Conservation (phyloP, 2,329 filamentous ascomycete genomes). For the Colletotrichum neosansevieriae region DNA sequence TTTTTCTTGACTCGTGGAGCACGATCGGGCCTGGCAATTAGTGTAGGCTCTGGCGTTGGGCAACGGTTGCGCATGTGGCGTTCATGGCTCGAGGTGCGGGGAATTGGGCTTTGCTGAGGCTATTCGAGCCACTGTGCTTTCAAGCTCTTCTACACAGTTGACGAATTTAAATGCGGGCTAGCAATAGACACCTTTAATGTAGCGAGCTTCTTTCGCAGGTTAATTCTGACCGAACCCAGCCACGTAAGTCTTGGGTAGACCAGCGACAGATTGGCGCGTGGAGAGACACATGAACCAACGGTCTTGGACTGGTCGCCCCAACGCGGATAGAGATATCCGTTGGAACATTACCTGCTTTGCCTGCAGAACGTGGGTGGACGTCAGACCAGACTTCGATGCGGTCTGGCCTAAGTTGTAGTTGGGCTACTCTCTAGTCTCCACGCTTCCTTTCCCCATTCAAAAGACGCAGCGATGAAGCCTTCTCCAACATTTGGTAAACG, state of each 20-base stretch:
- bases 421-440: too few species aligned
- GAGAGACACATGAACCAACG: not conserved
- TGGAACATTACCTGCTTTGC: slow-evolving; percentile 12
- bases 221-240: slow-evolving; percentile 5
- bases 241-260: not conserved
- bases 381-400: not conserved
- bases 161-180: not conserved
- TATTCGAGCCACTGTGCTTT: not conserved
- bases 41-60: not conserved
- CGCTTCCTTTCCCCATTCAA: not conserved
- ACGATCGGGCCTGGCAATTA: not conserved
- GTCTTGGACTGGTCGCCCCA: not conserved
- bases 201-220: slow-evolving; percentile 4
- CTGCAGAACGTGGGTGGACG: not conserved
- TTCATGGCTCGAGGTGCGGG: not conserved
- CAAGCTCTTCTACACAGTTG: not conserved
- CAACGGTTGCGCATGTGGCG: slow-evolving; percentile 27
- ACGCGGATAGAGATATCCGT: not conserved
- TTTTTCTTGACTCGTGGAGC: slow-evolving; percentile 12
- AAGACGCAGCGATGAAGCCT: not conserved
- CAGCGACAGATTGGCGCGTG: not conserved
- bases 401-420: not conserved
- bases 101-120: not conserved
- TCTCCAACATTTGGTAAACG: slow-evolving; percentile 19
- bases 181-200: not conserved